These are phyloP conservation scores for Lolium multiflorum DNA, from an alignment of 176 grass and related monocot genomes.

Conservation along the genomic window DNA sequence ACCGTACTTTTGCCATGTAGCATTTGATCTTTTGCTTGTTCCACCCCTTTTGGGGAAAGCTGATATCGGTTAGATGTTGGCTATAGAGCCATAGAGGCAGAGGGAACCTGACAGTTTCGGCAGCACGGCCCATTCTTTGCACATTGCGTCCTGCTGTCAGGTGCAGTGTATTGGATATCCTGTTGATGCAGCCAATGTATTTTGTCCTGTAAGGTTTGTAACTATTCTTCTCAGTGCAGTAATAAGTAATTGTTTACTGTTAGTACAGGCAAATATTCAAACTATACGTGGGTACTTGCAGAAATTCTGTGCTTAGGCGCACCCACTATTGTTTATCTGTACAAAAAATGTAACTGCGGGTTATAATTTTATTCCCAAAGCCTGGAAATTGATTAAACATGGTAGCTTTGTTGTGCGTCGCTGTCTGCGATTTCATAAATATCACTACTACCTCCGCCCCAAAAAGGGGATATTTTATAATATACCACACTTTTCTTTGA, in stretches of 20 bases:
- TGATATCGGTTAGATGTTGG: slow-evolving; percentile 49
- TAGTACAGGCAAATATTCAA: slow-evolving; percentile 37
- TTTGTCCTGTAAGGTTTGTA: slow-evolving; percentile 69
- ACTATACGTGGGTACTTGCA: slow-evolving; percentile 1
- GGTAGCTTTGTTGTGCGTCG: background rate
- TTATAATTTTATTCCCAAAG: background rate
- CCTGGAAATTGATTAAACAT: background rate
- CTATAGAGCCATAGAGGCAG: slow-evolving; percentile 44
- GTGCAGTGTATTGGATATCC: slow-evolving; percentile 46
- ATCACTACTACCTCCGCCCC: too few relatives aligned
- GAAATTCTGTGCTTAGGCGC: background rate
- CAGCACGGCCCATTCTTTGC: slow-evolving; percentile 50
- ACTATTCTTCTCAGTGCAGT: slow-evolving; percentile 51
- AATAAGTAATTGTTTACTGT: slow-evolving; percentile 41
- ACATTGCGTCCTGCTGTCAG: slow-evolving; percentile 36
- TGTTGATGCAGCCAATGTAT: slow-evolving; percentile 51
- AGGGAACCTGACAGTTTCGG: slow-evolving; percentile 40
- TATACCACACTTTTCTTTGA: too few relatives aligned
- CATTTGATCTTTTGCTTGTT: slow-evolving; percentile 34
- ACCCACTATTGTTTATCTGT: background rate
- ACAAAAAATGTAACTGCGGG: background rate
- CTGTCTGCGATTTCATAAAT: too few relatives aligned
- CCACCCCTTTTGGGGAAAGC: slow-evolving; percentile 13
- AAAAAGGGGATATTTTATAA: too few relatives aligned
- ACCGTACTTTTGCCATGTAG: slow-evolving; percentile 30